phyloP scores from a whole-genome alignment of 306 rosid genomes.

The Rosa rugosa region DNA sequence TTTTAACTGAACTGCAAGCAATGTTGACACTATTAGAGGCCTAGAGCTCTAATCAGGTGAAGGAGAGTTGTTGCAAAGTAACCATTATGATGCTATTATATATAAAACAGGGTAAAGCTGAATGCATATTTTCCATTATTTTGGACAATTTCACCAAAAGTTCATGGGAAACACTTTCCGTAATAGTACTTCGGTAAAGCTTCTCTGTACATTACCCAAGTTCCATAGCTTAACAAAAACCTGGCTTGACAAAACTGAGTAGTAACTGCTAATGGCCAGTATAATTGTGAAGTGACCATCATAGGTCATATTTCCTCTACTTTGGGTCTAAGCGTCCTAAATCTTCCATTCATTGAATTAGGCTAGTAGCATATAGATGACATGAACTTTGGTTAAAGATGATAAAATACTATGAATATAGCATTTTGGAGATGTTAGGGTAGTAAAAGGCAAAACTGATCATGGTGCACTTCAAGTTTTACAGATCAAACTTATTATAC shows the following conservation, averaged over 20 bases:
- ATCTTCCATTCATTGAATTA: not conserved
- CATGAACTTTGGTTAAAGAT: not conserved
- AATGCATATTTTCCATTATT: not conserved
- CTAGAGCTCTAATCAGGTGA: not conserved
- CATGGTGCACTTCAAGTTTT: not conserved
- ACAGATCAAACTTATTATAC: not conserved
- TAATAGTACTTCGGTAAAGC: not conserved
- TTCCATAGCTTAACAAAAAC: not conserved
- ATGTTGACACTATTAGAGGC: not conserved
- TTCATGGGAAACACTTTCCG: not conserved
- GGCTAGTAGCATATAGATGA: not conserved
- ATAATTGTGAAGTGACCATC: too few species aligned
- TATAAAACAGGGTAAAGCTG: not conserved
- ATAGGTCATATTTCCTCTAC: too few species aligned
- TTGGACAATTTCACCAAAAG: not conserved
- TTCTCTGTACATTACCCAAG: too few species aligned
- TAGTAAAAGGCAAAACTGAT: not conserved
- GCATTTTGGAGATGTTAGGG: not conserved
- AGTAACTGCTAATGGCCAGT: not conserved
- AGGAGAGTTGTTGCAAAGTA: not conserved
- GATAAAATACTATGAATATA: not conserved
- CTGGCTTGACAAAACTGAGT: not conserved
- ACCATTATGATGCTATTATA: not conserved
- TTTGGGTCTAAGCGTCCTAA: not conserved
- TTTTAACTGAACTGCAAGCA: not conserved